Conservation (phyloP, 2,329 filamentous ascomycete genomes). For the Claviceps sorghi region DNA sequence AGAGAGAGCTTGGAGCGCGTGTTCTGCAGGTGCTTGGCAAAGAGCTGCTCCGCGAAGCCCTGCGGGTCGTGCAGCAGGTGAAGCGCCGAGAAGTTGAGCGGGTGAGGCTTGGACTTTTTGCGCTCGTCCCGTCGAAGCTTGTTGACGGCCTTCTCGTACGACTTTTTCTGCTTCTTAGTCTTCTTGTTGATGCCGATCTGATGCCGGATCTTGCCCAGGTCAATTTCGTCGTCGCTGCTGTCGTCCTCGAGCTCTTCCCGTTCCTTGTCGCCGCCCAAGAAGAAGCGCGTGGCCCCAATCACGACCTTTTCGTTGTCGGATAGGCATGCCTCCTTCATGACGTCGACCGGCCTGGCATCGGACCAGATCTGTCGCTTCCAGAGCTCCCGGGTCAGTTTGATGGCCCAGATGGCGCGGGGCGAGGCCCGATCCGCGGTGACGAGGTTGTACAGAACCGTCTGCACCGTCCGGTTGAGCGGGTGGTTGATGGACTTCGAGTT, state of each 20-base stretch:
- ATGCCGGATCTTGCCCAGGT: slow-evolving; percentile 71
- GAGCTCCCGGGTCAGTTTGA: slow-evolving; percentile 86
- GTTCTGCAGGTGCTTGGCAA: slow-evolving; percentile 80
- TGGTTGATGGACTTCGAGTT: slow-evolving; percentile 86
- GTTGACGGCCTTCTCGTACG: slow-evolving; percentile 66
- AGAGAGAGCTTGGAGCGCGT: slow-evolving; percentile 71
- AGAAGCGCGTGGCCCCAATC: slow-evolving; percentile 77
- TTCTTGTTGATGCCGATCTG: slow-evolving; percentile 93
- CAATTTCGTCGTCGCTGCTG: slow-evolving; percentile 63
- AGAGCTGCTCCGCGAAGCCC: slow-evolving; percentile 79
- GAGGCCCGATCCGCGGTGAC: slow-evolving; percentile 75
- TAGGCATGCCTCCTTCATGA: slow-evolving; percentile 89
- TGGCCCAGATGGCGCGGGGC: slow-evolving; percentile 82
- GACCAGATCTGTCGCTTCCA: slow-evolving; percentile 97
- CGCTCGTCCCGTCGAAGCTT: slow-evolving; percentile 70
- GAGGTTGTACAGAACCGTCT: slow-evolving; percentile 85
- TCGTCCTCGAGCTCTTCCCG: slow-evolving; percentile 86
- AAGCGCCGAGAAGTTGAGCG: slow-evolving; percentile 89
- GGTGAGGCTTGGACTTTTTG: slow-evolving; percentile 76
- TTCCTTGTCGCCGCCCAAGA: slow-evolving; percentile 91
- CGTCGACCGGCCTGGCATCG: slow-evolving; percentile 85
- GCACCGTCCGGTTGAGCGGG: slow-evolving; percentile 80
- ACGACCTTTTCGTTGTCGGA: slow-evolving; percentile 89
- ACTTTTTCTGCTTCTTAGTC: slow-evolving; percentile 70
- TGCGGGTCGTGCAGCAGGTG: slow-evolving; percentile 91